Evolutionary conservation across 1,284 basidiomycete species (phyloP).

Genomic region (Earliella scabrosa): DNA sequence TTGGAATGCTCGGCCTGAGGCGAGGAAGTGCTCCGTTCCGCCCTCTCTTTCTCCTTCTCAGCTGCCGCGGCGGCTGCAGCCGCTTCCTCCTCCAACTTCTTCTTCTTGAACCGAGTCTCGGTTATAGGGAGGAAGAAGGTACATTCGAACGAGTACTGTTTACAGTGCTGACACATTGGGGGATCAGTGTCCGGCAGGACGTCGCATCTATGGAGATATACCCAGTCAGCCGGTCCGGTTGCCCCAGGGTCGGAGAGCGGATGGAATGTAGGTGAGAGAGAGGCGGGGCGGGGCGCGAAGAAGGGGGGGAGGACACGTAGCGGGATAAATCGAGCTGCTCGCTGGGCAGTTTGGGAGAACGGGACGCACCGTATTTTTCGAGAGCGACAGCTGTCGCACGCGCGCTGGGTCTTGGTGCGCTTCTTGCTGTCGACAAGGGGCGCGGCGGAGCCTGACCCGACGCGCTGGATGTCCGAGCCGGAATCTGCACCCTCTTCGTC

Average conservation of each 20-base stretch:
- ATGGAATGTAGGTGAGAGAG: slow-evolving; percentile 1
- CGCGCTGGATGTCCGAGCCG: slow-evolving; percentile 47
- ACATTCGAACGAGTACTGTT: slow-evolving; percentile 90
- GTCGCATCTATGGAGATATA: slow-evolving; percentile 64
- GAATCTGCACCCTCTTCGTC: slow-evolving; percentile 64
- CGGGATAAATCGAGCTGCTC: slow-evolving; percentile 23
- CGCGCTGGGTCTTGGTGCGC: slow-evolving; percentile 88
- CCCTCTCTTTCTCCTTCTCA: slow-evolving; percentile 46
- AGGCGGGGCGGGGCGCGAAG: slow-evolving; percentile 17
- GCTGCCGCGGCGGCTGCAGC: slow-evolving; percentile 36
- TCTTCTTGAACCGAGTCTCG: slow-evolving; percentile 98
- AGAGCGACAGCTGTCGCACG: slow-evolving; percentile 90
- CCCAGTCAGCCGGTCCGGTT: slow-evolving; percentile 32
- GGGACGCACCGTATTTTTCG: slow-evolving; percentile 83
- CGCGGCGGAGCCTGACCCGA: slow-evolving; percentile 27
- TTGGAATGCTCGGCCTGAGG: slow-evolving; percentile 32
- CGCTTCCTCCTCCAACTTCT: slow-evolving; percentile 75
- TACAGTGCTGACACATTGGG: slow-evolving; percentile 83
- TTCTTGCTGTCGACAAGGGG: slow-evolving; percentile 68
- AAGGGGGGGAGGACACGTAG: slow-evolving; percentile 16
- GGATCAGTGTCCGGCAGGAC: slow-evolving; percentile 76
- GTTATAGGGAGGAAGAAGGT: slow-evolving; percentile 98
- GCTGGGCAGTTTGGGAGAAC: slow-evolving; percentile 30
- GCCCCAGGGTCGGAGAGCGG: slow-evolving; percentile 17
- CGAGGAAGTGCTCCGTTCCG: slow-evolving; percentile 38